Evolutionary conservation across 2,329 filamentous ascomycete species (phyloP).

Genomic region (Gremmenia infestans): DNA sequence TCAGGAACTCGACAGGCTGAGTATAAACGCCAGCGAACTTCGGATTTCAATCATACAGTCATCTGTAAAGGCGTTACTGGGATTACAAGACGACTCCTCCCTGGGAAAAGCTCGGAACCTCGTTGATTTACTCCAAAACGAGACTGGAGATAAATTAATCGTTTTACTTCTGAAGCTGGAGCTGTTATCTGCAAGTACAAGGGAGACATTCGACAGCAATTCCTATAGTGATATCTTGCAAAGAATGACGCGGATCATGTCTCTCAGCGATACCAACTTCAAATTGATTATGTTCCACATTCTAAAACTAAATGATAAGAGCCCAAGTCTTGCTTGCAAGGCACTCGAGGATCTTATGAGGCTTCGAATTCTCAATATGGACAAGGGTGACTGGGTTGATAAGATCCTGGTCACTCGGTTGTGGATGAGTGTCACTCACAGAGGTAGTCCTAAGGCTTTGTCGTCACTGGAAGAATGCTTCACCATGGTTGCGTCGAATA

Average conservation of each 20-base stretch:
- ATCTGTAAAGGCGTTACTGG: slow-evolving; percentile 51
- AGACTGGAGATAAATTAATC: slow-evolving; percentile 59
- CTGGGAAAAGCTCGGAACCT: slow-evolving; percentile 50
- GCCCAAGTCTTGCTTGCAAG: slow-evolving; percentile 41
- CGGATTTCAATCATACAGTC: slow-evolving; percentile 62
- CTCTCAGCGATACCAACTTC: slow-evolving; percentile 59
- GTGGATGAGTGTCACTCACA: slow-evolving; percentile 56
- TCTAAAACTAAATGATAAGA: slow-evolving; percentile 55
- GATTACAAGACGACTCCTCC: slow-evolving; percentile 39
- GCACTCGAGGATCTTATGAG: slow-evolving; percentile 61
- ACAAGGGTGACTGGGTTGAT: slow-evolving; percentile 58
- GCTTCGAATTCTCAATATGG: slow-evolving; percentile 46
- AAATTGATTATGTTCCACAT: slow-evolving; percentile 63
- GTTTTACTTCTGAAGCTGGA: slow-evolving; percentile 66
- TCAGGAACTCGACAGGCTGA: slow-evolving; percentile 51
- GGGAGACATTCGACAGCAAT: slow-evolving; percentile 43
- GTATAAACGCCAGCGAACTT: slow-evolving; percentile 57
- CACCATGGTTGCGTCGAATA: slow-evolving; percentile 41
- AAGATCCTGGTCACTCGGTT: slow-evolving; percentile 63
- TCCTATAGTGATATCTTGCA: slow-evolving; percentile 50
- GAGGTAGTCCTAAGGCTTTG: slow-evolving; percentile 32
- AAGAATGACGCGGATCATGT: slow-evolving; percentile 55
- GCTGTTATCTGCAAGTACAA: slow-evolving; percentile 47
- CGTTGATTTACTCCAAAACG: slow-evolving; percentile 55
- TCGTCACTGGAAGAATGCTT: slow-evolving; percentile 38